Evolutionary conservation across 1,284 basidiomycete species (phyloP).

Genomic region (Trametes versicolor): DNA sequence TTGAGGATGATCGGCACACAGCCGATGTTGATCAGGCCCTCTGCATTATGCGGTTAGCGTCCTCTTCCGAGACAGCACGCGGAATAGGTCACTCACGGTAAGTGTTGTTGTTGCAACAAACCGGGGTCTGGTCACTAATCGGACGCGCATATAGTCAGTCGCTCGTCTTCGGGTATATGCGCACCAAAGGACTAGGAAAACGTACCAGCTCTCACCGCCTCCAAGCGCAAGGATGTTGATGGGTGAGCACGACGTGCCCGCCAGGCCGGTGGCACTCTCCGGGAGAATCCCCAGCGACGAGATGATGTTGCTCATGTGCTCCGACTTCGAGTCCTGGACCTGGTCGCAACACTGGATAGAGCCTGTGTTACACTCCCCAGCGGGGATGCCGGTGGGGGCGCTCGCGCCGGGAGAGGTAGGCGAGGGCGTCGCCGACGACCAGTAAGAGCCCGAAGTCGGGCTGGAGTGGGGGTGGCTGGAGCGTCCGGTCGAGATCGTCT

Average conservation of each 20-base stretch:
- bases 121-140: constrained; percentile 26
- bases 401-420: background rate
- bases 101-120: constrained; percentile 34
- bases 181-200: background rate
- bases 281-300: constrained; percentile 27
- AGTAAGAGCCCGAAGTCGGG: constrained; percentile 3
- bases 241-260: constrained; percentile 31
- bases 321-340: constrained; percentile 21
- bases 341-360: constrained; percentile 31
- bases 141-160: constrained; percentile 23
- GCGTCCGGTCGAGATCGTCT: constrained; percentile 8
- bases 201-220: constrained; percentile 27
- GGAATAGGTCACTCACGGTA: constrained; percentile 18
- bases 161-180: background rate
- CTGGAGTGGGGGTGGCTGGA: constrained; percentile 7
- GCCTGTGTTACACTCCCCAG: constrained; percentile 32
- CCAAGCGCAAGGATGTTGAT: constrained; percentile 28
- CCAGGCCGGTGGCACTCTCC: constrained; percentile 15
- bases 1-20: constrained; percentile 32
- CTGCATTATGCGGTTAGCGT: constrained; percentile 4
- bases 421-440: background rate
- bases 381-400: background rate
- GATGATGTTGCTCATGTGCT: constrained; percentile 28
- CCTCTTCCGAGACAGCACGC: fast-evolving
- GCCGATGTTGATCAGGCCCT: constrained; percentile 34